A percentile compares a stretch with the other conserved stretches of the same genome.
These are phyloP conservation scores for Podaxis rugospora DNA, from an alignment of 768 basidiomycete species.

Conservation along the genomic window DNA sequence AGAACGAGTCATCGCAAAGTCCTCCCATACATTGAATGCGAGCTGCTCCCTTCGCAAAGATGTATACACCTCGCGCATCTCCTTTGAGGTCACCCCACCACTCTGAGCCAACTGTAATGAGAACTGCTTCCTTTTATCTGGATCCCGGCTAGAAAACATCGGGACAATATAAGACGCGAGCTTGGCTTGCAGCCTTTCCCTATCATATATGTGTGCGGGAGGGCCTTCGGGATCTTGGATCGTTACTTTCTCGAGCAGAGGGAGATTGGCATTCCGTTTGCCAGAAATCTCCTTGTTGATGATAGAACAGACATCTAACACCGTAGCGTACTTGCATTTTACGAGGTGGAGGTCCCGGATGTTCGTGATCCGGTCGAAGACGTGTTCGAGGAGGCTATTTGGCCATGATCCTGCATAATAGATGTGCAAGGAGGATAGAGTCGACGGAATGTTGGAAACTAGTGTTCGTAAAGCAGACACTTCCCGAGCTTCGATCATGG, in stretches of 20 bases:
- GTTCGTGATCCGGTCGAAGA: not conserved
- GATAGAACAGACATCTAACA: not conserved
- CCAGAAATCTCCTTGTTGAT: not conserved
- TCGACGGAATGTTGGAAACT: not conserved
- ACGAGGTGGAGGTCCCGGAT: not conserved
- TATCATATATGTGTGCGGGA: not conserved
- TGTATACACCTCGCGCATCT: not conserved
- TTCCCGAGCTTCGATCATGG: not conserved
- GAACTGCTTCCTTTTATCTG: not conserved
- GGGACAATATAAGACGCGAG: not conserved
- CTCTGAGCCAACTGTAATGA: not conserved
- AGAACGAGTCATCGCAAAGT: not conserved
- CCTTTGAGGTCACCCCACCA: not conserved
- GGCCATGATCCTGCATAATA: not conserved
- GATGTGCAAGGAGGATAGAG: not conserved
- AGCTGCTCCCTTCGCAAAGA: not conserved
- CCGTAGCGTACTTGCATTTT: not conserved
- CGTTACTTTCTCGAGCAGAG: not conserved
- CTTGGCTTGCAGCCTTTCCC: not conserved
- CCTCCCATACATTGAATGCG: constrained; percentile 5
- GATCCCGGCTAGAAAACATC: not conserved
- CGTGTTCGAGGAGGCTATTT: not conserved
- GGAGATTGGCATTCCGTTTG: not conserved
- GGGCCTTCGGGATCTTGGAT: constrained; percentile 1
- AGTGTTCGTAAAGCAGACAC: not conserved